Conservation (phyloP, 2,329 filamentous ascomycete genomes). For the Parafenestella ontariensis region DNA sequence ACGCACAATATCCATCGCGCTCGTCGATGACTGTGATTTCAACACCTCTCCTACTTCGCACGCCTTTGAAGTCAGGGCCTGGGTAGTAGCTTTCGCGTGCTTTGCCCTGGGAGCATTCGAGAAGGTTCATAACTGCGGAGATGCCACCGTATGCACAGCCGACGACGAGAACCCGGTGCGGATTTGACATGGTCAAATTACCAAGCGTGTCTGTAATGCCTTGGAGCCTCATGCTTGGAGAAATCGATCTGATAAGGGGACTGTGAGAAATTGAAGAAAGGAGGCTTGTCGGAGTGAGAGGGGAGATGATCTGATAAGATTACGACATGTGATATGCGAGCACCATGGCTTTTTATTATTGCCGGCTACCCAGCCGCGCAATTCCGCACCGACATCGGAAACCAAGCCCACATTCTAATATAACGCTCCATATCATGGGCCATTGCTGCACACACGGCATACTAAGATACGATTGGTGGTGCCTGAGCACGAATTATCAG, state of each 20-base stretch:
- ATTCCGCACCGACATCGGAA: conserved; percentile 20
- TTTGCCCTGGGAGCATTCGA: conserved; percentile 68
- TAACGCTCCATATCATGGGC: no score
- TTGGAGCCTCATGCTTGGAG: conserved; percentile 38
- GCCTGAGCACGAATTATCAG: conserved; percentile 13
- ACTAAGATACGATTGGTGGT: conserved; percentile 12
- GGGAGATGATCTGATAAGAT: conserved; percentile 50
- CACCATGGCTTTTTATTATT: conserved; percentile 15
- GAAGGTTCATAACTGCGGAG: conserved; percentile 69
- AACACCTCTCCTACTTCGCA: conserved; percentile 59
- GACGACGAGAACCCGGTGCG: conserved; percentile 64
- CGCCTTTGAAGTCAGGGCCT: conserved; percentile 45
- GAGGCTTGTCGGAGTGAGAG: conserved; percentile 1
- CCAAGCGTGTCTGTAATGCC: conserved; percentile 32
- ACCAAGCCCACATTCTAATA: conserved; percentile 11
- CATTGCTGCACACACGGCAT: not conserved
- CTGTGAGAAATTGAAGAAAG: no score
- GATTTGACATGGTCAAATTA: conserved; percentile 38
- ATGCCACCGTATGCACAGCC: conserved; percentile 78
- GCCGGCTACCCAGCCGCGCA: conserved; percentile 3
- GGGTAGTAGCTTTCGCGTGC: conserved; percentile 55
- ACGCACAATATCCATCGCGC: conserved; percentile 81
- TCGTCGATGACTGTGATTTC: conserved; percentile 80
- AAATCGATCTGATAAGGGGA: conserved; percentile 20
- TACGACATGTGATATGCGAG: not conserved